Evolutionary conservation across 1,284 basidiomycete genomes (phyloP).

Genomic region (Marasmius tenuissimus): DNA sequence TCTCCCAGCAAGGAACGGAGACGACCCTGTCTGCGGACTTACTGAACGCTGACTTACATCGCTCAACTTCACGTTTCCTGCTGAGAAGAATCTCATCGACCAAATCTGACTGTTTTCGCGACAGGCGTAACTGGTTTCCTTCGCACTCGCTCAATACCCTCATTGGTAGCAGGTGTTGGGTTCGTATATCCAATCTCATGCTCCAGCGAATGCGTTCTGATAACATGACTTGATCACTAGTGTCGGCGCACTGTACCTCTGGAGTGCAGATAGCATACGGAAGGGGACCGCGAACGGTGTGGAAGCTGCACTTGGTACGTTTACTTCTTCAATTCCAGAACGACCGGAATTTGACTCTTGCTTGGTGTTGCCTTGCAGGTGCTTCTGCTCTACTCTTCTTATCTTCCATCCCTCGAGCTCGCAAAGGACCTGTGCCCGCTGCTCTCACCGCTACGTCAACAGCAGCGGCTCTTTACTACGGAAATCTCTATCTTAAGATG

Average conservation of each 20-base stretch:
- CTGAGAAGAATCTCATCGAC: too few species aligned
- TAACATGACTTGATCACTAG: conserved; percentile 30
- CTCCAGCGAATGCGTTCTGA: not conserved
- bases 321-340: not conserved
- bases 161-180: conserved; percentile 79
- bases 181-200: conserved; percentile 29
- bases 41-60: too few species aligned
- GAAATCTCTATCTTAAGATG: not conserved
- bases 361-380: conserved; percentile 37
- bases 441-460: not conserved
- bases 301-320: conserved; percentile 73
- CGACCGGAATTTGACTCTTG: conserved; percentile 1
- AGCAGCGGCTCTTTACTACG: not conserved
- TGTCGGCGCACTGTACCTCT: conserved; percentile 77
- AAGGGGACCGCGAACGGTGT: conserved; percentile 72
- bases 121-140: conserved; percentile 57
- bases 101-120: too few species aligned
- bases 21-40: too few species aligned
- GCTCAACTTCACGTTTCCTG: too few species aligned
- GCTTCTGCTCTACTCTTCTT: conserved; percentile 77
- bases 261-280: conserved; percentile 72
- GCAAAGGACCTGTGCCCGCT: not conserved
- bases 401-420: conserved; percentile 74
- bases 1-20: too few species aligned
- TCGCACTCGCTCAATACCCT: conserved; percentile 73